Base-by-base conservation (phyloP, 148 eudicot genomes). In the Fagopyrum homotropicum region DNA sequence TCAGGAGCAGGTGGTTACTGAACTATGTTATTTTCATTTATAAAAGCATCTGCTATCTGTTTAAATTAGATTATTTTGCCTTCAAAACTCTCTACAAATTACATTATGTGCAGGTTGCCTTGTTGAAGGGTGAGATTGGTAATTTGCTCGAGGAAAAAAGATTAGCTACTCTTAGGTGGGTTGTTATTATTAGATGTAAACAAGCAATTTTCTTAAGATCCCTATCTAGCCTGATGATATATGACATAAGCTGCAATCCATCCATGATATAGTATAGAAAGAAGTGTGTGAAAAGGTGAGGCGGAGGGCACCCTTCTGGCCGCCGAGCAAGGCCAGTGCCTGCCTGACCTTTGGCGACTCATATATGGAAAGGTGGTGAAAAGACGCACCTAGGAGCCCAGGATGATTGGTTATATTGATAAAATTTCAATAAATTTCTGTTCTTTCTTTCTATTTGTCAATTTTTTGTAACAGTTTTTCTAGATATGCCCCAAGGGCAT, bases 131-230 rank as follows among this genome's bases (percentile, higher is more conserved):
- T 49, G 91, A 91, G 85, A 82, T 90, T 63, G 86, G 91, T 81
- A 85, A 79, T 74, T 69, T 88, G 84, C 87, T 94, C 78, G 97
- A 94, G 84, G 98, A 94, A 78, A 94, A 88, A 86, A 86, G 91
- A 81, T 72, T 82, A 60, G 94, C 98, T 55, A 79, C 80, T 59
- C 81, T 93, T 71, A 93, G 98, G 98, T 93, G 75, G 69, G 86
- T 81, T 30, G 22, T 59, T 59, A 59, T 17, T 22, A 11, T 59
- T 30, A 59, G 35, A 11, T 14, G 64, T 19, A 7, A 8, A 57
- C 30, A 2, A 19, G 30, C 9, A 59, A 22, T 59, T 59, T 1
- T 59, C 10, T 59, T 59, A 22, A 19, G 9, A 9, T 49, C 52
- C 52, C 2, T 8, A 49, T 49, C 52, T 49, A 49, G 3, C 52